Conservation (phyloP, 768 basidiomycete genomes). For the Crassisporium funariophilum region DNA sequence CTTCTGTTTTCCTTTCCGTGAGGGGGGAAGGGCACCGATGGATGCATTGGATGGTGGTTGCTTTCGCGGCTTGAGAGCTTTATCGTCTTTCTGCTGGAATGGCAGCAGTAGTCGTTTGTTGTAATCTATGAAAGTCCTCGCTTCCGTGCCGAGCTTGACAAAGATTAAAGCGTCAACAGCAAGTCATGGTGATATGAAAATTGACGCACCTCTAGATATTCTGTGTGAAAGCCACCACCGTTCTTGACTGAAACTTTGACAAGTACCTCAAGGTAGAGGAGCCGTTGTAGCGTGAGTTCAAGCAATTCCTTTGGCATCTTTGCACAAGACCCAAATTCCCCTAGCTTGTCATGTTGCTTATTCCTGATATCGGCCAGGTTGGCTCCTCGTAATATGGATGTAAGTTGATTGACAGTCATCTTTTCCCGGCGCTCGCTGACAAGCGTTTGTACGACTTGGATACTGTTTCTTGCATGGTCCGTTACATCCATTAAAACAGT, state of each 20-base stretch:
- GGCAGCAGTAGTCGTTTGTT: constrained; percentile 28
- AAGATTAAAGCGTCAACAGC: not conserved
- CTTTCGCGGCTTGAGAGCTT: constrained; percentile 22
- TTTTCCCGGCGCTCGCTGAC: constrained; percentile 40
- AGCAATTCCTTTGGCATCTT: constrained; percentile 51
- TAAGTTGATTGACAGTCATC: constrained; percentile 62
- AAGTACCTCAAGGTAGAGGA: constrained; percentile 54
- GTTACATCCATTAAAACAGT: constrained; percentile 62
- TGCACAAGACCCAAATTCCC: constrained; percentile 57
- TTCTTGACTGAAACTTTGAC: constrained; percentile 45
- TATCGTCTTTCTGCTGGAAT: constrained; percentile 34
- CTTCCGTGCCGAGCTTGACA: constrained; percentile 36
- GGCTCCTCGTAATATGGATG: constrained; percentile 67
- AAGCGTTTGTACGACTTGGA: constrained; percentile 58
- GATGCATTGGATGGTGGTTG: constrained; percentile 19
- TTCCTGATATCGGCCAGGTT: constrained; percentile 46
- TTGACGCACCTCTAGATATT: constrained; percentile 52
- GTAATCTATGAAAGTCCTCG: constrained; percentile 28
- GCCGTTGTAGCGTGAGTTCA: constrained; percentile 66
- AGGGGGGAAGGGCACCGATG: constrained; percentile 22
- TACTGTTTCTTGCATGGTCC: constrained; percentile 50
- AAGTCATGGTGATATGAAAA: not conserved
- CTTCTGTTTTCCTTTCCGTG: constrained; percentile 28
- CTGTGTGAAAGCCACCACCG: constrained; percentile 46
- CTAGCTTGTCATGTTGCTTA: constrained; percentile 48